These are phyloP conservation scores for Xylariaceae sp. DNA, from an alignment of 2,329 filamentous ascomycete genomes.

Conservation along the genomic window DNA sequence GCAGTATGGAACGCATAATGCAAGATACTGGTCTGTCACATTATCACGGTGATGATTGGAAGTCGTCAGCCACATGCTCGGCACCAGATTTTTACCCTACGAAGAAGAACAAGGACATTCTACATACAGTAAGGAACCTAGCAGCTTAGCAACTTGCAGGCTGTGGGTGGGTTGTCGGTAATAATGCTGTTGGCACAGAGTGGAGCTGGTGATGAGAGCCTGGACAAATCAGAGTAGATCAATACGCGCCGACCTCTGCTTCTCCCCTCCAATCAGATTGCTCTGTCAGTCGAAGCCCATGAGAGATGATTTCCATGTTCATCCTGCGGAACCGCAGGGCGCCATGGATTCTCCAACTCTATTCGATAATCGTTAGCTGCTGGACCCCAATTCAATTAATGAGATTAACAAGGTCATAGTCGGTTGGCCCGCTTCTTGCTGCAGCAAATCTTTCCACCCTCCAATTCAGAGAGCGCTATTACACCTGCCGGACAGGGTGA, in stretches of 20 bases:
- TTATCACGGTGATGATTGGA: conserved; percentile 25
- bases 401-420: conserved; percentile 12
- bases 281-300: conserved; percentile 11
- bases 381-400: conserved; percentile 10
- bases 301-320: conserved; percentile 17
- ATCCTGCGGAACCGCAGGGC: conserved; percentile 8
- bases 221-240: conserved; percentile 17
- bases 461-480: conserved; percentile 11
- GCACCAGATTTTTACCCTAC: conserved; percentile 6
- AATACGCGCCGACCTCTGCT: conserved; percentile 19
- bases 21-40: conserved; percentile 21
- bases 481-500: not conserved
- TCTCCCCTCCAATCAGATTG: conserved; percentile 17
- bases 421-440: conserved; percentile 6
- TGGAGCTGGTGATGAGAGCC: conserved; percentile 7
- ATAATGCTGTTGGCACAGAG: not conserved
- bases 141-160: not conserved
- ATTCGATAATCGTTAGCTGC: conserved; percentile 15
- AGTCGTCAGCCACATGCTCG: conserved; percentile 12
- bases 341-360: conserved; percentile 5
- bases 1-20: conserved; percentile 17
- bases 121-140: too few species aligned
- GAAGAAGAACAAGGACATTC: conserved; percentile 1
- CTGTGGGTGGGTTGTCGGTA: not conserved
- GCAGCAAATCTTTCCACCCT: conserved; percentile 1